Percentiles rank a stretch among this genome's conserved stretches.
These are phyloP conservation scores for Tulasnella sp. DNA, from an alignment of 768 basidiomycete species.

Conservation along the genomic window DNA sequence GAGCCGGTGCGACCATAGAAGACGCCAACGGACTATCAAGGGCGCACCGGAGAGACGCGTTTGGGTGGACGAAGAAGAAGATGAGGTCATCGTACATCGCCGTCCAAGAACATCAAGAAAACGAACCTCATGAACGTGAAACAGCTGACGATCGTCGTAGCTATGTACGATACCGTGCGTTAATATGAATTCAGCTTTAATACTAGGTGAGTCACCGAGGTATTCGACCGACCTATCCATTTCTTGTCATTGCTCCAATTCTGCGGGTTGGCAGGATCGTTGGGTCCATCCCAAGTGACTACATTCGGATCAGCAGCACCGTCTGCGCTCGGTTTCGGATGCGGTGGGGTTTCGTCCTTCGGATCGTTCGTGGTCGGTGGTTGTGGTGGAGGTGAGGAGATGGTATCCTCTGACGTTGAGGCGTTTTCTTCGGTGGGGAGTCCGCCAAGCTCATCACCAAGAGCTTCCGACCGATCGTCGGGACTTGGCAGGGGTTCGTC, in stretches of 20 bases:
- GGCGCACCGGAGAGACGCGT: not conserved
- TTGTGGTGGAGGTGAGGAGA: not conserved
- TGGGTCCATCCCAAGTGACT: conserved; percentile 54
- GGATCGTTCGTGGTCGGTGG: not conserved
- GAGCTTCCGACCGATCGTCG: not conserved
- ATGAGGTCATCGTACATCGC: not conserved
- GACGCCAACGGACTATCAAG: conserved; percentile 51
- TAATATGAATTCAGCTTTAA: too few relatives aligned
- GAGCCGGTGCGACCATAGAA: conserved; percentile 61
- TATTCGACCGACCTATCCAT: not conserved
- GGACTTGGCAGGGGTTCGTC: not conserved
- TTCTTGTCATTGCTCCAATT: conserved; percentile 29
- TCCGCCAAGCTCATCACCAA: not conserved
- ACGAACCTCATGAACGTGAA: conserved; percentile 46
- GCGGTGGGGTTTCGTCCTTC: not conserved
- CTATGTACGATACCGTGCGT: too few relatives aligned
- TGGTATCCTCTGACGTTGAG: not conserved
- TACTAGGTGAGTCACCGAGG: too few relatives aligned
- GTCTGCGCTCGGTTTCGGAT: not conserved
- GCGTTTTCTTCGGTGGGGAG: not conserved
- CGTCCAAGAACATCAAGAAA: not conserved
- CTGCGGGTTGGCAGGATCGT: conserved; percentile 47
- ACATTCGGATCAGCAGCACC: conserved; percentile 22
- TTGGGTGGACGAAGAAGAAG: not conserved
- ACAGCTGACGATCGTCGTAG: conserved; percentile 48